These are phyloP conservation scores for Pseudopithomyces chartarum DNA, from an alignment of 2,329 filamentous ascomycete genomes.

Conservation along the genomic window DNA sequence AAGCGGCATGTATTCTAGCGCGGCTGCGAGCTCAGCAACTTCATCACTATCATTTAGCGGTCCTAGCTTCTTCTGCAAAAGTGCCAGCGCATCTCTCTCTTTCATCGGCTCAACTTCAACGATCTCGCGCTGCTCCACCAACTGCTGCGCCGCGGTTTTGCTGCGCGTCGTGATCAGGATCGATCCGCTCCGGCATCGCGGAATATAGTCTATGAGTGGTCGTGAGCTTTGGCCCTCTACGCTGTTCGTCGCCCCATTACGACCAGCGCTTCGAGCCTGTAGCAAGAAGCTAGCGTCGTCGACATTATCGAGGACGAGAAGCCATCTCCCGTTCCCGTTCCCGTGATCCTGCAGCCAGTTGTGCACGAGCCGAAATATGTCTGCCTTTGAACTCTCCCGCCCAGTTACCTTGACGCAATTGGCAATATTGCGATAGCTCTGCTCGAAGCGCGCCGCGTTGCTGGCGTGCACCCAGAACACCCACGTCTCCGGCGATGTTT, in stretches of 20 bases:
- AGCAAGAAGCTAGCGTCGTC: constrained; percentile 10
- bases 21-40: constrained; percentile 12
- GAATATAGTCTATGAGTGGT: constrained; percentile 5
- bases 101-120: constrained; percentile 17
- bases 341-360: constrained; percentile 18
- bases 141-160: constrained; percentile 7
- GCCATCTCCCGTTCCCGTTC: constrained; percentile 14
- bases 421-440: constrained; percentile 19
- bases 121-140: constrained; percentile 16
- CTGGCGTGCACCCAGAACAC: constrained; percentile 21
- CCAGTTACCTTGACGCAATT: constrained; percentile 12
- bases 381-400: constrained; percentile 10
- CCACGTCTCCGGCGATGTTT: too few species aligned
- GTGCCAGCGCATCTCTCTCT: constrained; percentile 5
- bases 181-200: constrained; percentile 11
- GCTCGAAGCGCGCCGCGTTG: constrained; percentile 19
- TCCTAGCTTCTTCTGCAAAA: constrained; percentile 14
- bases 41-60: not conserved
- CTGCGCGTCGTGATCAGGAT: constrained; percentile 18
- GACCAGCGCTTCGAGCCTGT: not conserved
- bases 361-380: constrained; percentile 19
- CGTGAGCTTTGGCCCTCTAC: too few species aligned
- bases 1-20: constrained; percentile 42
- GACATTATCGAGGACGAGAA: constrained; percentile 21
- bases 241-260: too few species aligned